Conservation (phyloP, 2,329 filamentous ascomycete genomes). For the Penicillium sp. region DNA sequence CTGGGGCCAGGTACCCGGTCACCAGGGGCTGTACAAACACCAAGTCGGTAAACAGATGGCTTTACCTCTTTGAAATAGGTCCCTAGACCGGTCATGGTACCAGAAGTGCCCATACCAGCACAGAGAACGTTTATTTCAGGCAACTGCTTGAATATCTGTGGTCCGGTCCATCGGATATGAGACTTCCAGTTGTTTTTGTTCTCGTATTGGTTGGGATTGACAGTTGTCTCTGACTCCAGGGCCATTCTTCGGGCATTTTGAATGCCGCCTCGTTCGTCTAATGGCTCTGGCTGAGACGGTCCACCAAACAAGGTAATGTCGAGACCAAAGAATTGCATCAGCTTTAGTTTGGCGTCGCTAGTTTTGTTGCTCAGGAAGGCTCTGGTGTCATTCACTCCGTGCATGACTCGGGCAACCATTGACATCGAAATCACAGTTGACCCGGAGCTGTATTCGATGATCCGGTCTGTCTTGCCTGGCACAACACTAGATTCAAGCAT, state of each 20-base stretch:
- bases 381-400: constrained; percentile 52
- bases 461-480: constrained; percentile 48
- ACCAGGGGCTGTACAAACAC: constrained; percentile 57
- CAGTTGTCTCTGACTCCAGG: constrained; percentile 41
- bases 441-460: constrained; percentile 62
- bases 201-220: constrained; percentile 59
- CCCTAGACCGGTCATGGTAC: constrained; percentile 52
- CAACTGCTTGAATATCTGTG: constrained; percentile 56
- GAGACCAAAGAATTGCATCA: constrained; percentile 61
- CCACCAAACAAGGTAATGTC: constrained; percentile 59
- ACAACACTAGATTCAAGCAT: constrained; percentile 47
- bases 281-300: constrained; percentile 57
- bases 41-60: constrained; percentile 36
- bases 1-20: constrained; percentile 60
- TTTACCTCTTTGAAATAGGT: constrained; percentile 51
- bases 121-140: constrained; percentile 58
- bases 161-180: constrained; percentile 59
- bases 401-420: constrained; percentile 53
- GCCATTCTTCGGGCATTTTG: constrained; percentile 47
- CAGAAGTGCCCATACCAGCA: constrained; percentile 57
- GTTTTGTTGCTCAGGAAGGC: constrained; percentile 62
- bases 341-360: constrained; percentile 50
- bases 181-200: constrained; percentile 48
- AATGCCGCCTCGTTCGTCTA: constrained; percentile 55
- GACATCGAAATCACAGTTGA: constrained; percentile 62